Base-by-base conservation (phyloP, 2,329 filamentous ascomycete genomes). In the Ceratocystis variospora region DNA sequence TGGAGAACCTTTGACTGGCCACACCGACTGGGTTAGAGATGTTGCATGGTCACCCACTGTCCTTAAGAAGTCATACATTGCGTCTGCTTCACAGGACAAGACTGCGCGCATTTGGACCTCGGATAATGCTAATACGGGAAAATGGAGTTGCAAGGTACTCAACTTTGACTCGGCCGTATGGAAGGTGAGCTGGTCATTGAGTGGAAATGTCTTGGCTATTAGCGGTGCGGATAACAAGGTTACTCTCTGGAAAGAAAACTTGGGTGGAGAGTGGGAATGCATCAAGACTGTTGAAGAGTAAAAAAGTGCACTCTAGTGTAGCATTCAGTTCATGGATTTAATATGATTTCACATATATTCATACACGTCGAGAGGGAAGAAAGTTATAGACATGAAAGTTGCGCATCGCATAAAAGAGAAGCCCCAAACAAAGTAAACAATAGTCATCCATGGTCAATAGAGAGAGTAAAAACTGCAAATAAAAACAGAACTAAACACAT, bases 131-230 rank as follows among this genome's bases (percentile, higher is more conserved):
- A 78, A 82, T 31, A 79, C 84, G 17, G 83, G 82, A 28, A 85
- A 90, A 72, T 99, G 94, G 94, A 85, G 87, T 67, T 87, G 84
- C 76, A 94, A 95, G 76, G 85, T 88, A 50, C 81, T 99, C 70
- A 85, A 87, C 72, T 96, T 99, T 71, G 93, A 96, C 69, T 86
- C 88, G 3, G 87, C 92, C 61, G 83, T 96, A 68, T 99, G 94
- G 94, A 86, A 94, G 66, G 94, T 96, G 59, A 96, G 90, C 81
- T 99, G 94, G 94, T 96, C 91, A 72, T 80, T 97, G 74, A 96
- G 90, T 76, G 94, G 94, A 64, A 99, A 99, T 75, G 92, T 97
- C 22, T 81, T 99, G 72, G 94, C 94, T 8, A 90, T 96, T 69
- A 94, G 89, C 74, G 90, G 90, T 48, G 90, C 88, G 31, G 93